These are phyloP conservation scores for Penicillium samsonianum DNA, from an alignment of 495 filamentous ascomycete species.

Conservation along the genomic window DNA sequence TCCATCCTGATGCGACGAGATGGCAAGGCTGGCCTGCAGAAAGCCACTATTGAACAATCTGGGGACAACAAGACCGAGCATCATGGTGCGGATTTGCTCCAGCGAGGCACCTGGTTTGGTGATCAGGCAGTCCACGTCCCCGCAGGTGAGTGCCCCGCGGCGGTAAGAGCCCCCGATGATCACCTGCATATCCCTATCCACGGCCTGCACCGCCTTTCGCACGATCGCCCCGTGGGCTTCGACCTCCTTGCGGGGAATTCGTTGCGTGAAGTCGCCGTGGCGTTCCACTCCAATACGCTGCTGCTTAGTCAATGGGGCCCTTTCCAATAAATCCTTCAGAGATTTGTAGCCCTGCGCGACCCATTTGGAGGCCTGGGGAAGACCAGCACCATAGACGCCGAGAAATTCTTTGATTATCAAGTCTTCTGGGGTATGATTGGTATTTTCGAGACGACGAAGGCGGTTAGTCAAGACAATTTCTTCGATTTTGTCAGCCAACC, in stretches of 20 bases:
- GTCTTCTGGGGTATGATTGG: conserved; percentile 65
- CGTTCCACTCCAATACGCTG: conserved; percentile 80
- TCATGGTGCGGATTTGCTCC: conserved; percentile 59
- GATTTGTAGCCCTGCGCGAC: conserved; percentile 72
- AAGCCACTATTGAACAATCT: conserved; percentile 62
- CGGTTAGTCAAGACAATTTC: conserved; percentile 81
- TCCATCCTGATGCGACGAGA: conserved; percentile 42
- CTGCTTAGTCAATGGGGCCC: conserved; percentile 66
- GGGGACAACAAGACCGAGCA: conserved; percentile 65
- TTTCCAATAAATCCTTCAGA: conserved; percentile 67
- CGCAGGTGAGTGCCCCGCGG: conserved; percentile 69
- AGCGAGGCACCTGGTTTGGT: conserved; percentile 65
- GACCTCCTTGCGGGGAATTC: conserved; percentile 82
- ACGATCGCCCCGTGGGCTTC: conserved; percentile 69
- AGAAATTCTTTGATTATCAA: conserved; percentile 66
- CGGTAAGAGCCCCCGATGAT: conserved; percentile 85
- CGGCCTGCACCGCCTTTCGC: conserved; percentile 54
- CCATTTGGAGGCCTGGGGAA: conserved; percentile 72
- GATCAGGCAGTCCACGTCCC: conserved; percentile 86
- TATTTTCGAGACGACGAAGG: conserved; percentile 71
- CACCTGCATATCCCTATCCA: conserved; percentile 67
- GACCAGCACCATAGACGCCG: conserved; percentile 79
- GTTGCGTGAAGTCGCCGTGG: conserved; percentile 78
- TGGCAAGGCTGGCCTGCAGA: conserved; percentile 55
- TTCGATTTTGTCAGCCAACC: conserved; percentile 85